Percentiles rank a stretch among this genome's conserved stretches.
These are phyloP conservation scores for Solioccasus polychromus DNA, from an alignment of 768 basidiomycete genomes.

Conservation along the genomic window DNA sequence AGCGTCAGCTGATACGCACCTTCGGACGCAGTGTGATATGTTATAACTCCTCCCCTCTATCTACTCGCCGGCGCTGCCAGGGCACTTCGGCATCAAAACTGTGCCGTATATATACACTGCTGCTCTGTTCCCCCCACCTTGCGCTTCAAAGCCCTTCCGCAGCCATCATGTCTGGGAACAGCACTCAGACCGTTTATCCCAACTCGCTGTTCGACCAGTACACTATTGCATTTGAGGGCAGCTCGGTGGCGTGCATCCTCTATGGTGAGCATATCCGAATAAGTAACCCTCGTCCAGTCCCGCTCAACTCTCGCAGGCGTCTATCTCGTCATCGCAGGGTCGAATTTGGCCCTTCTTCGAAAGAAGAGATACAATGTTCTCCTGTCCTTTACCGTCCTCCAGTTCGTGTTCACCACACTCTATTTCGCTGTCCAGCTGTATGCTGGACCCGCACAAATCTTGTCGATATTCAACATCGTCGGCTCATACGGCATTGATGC, in stretches of 20 bases:
- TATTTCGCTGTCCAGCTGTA: neutral
- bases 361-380: neutral
- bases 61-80: too few relatives aligned
- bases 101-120: too few relatives aligned
- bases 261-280: slow-evolving; percentile 8
- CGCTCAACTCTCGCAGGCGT: slow-evolving; percentile 2
- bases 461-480: neutral
- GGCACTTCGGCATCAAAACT: too few relatives aligned
- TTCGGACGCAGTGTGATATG: too few relatives aligned
- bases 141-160: too few relatives aligned
- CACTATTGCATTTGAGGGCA: slow-evolving; percentile 22
- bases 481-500: neutral
- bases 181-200: slow-evolving; percentile 8
- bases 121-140: too few relatives aligned
- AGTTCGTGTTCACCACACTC: neutral
- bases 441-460: neutral
- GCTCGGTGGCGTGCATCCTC: slow-evolving; percentile 17
- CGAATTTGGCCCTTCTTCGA: neutral
- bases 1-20: too few relatives aligned
- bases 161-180: slow-evolving; percentile 15
- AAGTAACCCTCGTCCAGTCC: neutral
- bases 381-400: neutral
- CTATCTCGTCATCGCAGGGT: neutral
- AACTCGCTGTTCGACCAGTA: slow-evolving; percentile 13
- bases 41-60: too few relatives aligned